Base-by-base conservation (phyloP, 1,284 basidiomycete genomes). In the Meripilus lineatus region DNA sequence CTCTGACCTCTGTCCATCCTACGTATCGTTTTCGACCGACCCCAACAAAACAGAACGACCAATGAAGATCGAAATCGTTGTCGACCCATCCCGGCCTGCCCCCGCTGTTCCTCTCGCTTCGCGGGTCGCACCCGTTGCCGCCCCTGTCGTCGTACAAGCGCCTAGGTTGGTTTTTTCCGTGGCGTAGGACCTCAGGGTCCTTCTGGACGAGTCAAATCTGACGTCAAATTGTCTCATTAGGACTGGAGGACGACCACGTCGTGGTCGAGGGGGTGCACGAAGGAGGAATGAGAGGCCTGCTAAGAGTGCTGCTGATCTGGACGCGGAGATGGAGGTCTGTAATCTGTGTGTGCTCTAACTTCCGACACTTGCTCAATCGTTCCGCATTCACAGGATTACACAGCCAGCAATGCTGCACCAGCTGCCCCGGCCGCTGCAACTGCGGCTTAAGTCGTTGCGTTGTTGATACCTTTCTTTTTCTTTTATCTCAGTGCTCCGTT, bases 11-110 rank as follows among this genome's bases (percentile, higher is more conserved):
- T 57, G 52, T 55, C 36, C 50, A 52, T 50, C 45, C 50, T 30
- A 42, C 42, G 49, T 41, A 47, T 46, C 51, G 40, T 35, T 40
- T 24, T 36, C 36, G 20, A 23, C 43, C 32, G n/a, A 38, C 41
- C 10, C 34, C 39, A 43, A 48, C 42, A 42, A 44, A 51, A 67
- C 71, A 96, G 93, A 93, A 77, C 89, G 90, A 58, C 89, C 93
- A 21, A 95, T 99, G 89, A 95, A 93, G 76, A 93, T 98, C 53
- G 95, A 98, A 75, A 92, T 98, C 51, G 83, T 97, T 37, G 79
- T 97, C 62, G 91, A 95, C 72, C 93, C 93, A 20, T 74, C 84
- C 42, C 78, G 79, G 43, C 75, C 82, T n/a, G 74, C 77, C 4
- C 74, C 85, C 7, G 55, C 69, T 15, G 67, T 68, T 18, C 72